Percentiles rank a stretch among this genome's conserved stretches.
phyloP scores from a whole-genome alignment of 2,329 filamentous ascomycete genomes.

The Chrysoporthe deuterocubensis region DNA sequence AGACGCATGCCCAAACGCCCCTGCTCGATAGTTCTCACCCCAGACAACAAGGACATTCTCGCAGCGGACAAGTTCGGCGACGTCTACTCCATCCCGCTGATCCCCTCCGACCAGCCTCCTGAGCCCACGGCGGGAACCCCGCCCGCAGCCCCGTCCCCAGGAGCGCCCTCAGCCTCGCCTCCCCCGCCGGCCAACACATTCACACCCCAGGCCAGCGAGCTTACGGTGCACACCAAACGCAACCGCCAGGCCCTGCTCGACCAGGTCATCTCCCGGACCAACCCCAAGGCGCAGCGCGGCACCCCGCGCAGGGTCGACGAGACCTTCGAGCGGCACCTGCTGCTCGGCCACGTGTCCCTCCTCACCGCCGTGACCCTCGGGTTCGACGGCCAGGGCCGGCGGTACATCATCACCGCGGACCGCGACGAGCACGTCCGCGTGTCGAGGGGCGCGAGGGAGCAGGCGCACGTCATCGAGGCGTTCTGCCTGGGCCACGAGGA shows the following conservation, averaged over 20 bases:
- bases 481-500: conserved; percentile 89
- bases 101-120: conserved; percentile 41
- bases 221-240: conserved; percentile 67
- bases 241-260: conserved; percentile 64
- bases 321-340: conserved; percentile 73
- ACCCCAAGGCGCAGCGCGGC: conserved; percentile 23
- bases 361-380: conserved; percentile 74
- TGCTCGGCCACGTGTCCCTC: conserved; percentile 95
- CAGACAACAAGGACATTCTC: conserved; percentile 74
- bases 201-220: conserved; percentile 58
- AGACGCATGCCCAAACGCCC: conserved; percentile 90
- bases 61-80: conserved; percentile 96
- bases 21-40: conserved; percentile 72
- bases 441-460: conserved; percentile 73
- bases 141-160: conserved; percentile 17
- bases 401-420: conserved; percentile 60
- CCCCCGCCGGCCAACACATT: conserved; percentile 40
- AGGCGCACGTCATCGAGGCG: conserved; percentile 84
- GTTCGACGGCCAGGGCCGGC: conserved; percentile 44
- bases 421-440: conserved; percentile 81
- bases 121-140: conserved; percentile 4
- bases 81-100: conserved; percentile 84
- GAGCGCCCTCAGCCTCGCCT: conserved; percentile 31
- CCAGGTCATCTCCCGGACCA: conserved; percentile 53
- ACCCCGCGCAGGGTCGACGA: conserved; percentile 41